Base-by-base conservation (phyloP, 257 asterid species). In the Sherardia arvensis region DNA sequence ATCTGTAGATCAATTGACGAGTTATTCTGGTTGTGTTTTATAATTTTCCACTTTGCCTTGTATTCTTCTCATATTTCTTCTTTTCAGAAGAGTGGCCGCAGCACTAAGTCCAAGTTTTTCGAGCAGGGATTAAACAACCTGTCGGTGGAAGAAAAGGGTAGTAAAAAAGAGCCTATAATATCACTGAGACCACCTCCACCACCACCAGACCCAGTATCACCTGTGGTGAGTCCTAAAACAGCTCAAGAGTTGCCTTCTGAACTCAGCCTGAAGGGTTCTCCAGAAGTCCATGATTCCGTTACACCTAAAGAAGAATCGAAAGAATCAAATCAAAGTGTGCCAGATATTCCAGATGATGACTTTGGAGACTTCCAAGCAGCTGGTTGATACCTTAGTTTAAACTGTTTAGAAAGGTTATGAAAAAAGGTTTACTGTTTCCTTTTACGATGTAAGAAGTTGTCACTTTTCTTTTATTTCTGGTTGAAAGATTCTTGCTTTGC, bases 351-450 rank as follows among this genome's bases (percentile, higher is more conserved):
- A 22, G 97, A 93, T 14, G 99, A 93, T 59, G 97, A 90, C 73
- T 93, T 93, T 65, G 96, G 97, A 26, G 99, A 93, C 80, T 93
- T 93, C 79, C 97, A 93, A 81, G 93, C 90, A 62, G 97, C 99
- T 62, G 86, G 85, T 20, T 88, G 70, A 78, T 66, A 59, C 36
- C 33, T 10, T 28, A 6, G 20, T 54, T 23, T 23, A 30, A 29
- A 5, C 62, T 29, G 25, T 18, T 15, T 43, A 1, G 27, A 29
- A 29, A 15, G 34, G 10, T 58, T 29, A 8, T 15, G 12, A 57
- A 6, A 57, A 57, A 29, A 18, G 25, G 20, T 4, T 27, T 26
- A 10, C 22, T 27, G 7, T 55, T 55, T 27, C 21, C 36, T 23
- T 17, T 6, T 25, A 54, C 59, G 4, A 26, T 55, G 61, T 18